Base-by-base conservation (phyloP, 345 rosid genomes). In the Tarenaya hassleriana region DNA sequence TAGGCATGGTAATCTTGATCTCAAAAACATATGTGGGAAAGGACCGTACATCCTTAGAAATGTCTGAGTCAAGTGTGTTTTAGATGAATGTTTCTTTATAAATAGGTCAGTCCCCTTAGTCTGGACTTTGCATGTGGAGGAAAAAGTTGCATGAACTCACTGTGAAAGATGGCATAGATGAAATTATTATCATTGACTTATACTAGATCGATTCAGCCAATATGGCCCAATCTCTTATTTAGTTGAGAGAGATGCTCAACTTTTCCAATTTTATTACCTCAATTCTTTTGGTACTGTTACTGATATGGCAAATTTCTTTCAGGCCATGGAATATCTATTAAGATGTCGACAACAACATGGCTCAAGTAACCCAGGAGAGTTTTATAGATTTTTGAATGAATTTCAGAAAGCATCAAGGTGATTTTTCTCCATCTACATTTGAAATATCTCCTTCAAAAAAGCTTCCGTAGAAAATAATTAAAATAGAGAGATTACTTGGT, bases 381-480 rank as follows among this genome's bases (percentile, higher is more conserved):
- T 90, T 67, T 58, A 50, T 53, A 48, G 71, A 11, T 84, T 87
- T 73, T 69, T 91, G 55, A 73, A 87, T 8, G 78, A 72, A 50
- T 91, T 91, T 81, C 96, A 91, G 76, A 80, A 76, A 62, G 82
- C 73, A 13, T 91, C 96, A 18, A 79, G 98, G 98, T 91, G 75
- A 51, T 41, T 15, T 10, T 10, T n/a, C 51, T 50, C 60, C 50
- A 38, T n/a, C 31, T 50, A 35, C 10, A n/a, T 48, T 27, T 46
- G 34, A 33, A 32, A 20, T 41, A 48, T 33, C 8, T 41, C 29
- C 29, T 13, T 16, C 14, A 17, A 17, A 13, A 53, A 27, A 29
- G 59, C 41, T 24, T 61, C 40, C 35, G 39, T 5, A 34, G 10
- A 4, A 56, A 13, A 44, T 27, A 52, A 7, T 19, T 21, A 31